Evolutionary conservation across 441 rosid genomes (phyloP).

Genomic region (Pelargonium cotyledonis): DNA sequence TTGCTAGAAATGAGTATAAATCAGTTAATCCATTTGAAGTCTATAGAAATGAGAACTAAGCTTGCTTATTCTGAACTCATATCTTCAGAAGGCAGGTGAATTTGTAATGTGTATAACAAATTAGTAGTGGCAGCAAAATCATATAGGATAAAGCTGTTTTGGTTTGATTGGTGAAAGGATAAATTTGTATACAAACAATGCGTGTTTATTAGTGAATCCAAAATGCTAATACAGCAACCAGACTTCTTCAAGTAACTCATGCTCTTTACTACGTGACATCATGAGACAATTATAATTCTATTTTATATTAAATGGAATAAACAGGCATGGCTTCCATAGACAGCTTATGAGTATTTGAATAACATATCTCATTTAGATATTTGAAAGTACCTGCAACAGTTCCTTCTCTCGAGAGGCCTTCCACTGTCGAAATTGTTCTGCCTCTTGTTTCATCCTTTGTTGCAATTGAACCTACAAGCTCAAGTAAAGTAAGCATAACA

Average conservation of each 20-base stretch:
- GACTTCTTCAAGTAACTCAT: constrained; percentile 2
- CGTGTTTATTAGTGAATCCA: background rate
- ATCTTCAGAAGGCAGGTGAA: background rate
- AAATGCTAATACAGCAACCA: background rate
- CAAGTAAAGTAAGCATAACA: background rate
- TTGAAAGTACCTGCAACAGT: constrained; percentile 24
- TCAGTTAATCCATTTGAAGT: background rate
- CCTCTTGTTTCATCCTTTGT: constrained; percentile 30
- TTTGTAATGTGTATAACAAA: background rate
- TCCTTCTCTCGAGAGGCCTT: constrained; percentile 32
- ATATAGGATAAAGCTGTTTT: background rate
- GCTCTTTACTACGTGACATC: constrained; percentile 11
- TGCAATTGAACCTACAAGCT: constrained; percentile 27
- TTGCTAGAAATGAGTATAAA: background rate
- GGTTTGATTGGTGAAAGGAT: background rate
- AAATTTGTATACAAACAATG: background rate
- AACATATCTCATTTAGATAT: background rate
- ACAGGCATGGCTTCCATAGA: background rate
- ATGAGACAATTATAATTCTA: background rate
- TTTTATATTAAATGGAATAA: background rate
- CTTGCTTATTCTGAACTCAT: background rate
- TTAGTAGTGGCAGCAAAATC: constrained; percentile 4
- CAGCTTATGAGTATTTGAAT: background rate
- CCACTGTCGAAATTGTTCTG: constrained; percentile 30
- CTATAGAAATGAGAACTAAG: background rate